Conservation (phyloP, 2,329 filamentous ascomycete genomes). For the Verticillium isaacii region DNA sequence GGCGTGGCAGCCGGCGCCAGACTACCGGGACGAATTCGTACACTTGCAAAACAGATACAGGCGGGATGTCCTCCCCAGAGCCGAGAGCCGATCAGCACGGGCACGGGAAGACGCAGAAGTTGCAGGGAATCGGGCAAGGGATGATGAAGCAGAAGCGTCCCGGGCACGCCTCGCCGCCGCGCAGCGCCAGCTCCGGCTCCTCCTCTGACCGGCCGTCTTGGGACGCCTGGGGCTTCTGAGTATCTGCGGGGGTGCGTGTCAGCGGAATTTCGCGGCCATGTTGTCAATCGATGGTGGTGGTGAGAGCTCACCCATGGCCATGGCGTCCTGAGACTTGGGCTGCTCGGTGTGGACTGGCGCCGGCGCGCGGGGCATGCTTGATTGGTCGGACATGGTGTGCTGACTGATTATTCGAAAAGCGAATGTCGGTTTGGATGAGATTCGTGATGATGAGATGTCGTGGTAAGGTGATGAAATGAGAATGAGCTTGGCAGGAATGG, state of each 20-base stretch:
- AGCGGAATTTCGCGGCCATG: neutral
- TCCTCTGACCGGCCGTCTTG: neutral
- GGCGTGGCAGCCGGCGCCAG: neutral
- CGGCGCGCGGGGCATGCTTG: neutral
- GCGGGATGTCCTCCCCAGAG: neutral
- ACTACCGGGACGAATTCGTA: neutral
- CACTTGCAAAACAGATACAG: neutral
- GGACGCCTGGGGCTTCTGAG: neutral
- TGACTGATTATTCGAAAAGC: neutral
- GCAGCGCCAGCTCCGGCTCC: constrained; percentile 17
- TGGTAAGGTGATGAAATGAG: neutral
- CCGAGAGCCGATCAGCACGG: constrained; percentile 14
- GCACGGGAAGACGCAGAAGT: constrained; percentile 26
- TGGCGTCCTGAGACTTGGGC: neutral
- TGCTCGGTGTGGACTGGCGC: neutral
- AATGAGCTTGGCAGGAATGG: neutral
- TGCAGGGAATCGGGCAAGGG: constrained; percentile 29
- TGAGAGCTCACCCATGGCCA: neutral
- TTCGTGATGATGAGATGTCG: neutral
- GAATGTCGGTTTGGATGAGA: neutral
- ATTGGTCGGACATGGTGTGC: neutral
- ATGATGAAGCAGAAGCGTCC: constrained; percentile 32
- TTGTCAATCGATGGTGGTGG: neutral
- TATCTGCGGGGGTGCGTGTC: neutral
- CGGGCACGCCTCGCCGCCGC: constrained; percentile 23